Conservation (phyloP, 495 filamentous ascomycete species). For the Xylaria acuta region DNA sequence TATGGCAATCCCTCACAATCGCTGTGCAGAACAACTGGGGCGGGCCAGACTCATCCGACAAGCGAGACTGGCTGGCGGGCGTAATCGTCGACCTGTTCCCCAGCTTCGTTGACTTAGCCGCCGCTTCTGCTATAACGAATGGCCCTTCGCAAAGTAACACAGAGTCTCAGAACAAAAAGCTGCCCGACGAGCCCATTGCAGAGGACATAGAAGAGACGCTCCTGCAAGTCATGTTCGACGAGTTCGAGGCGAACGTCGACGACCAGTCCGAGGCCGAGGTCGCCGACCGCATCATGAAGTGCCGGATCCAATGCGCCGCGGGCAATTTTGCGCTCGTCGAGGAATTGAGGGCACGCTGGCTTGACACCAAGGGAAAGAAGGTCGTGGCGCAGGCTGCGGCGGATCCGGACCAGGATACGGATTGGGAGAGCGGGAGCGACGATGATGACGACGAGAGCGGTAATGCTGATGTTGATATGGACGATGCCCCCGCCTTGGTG, state of each 20-base stretch:
- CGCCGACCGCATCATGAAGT: conserved; percentile 71
- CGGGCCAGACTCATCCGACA: conserved; percentile 81
- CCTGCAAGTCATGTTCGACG: conserved; percentile 89
- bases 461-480: conserved; percentile 76
- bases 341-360: conserved; percentile 69
- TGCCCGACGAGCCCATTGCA: conserved; percentile 69
- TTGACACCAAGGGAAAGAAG: conserved; percentile 61
- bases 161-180: conserved; percentile 28
- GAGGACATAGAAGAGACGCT: conserved; percentile 83
- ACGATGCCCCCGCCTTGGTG: conserved; percentile 68
- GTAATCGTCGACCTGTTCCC: conserved; percentile 82
- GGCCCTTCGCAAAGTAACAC: not conserved
- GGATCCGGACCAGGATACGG: conserved; percentile 65
- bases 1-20: conserved; percentile 85
- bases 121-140: conserved; percentile 15
- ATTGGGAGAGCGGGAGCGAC: conserved; percentile 56
- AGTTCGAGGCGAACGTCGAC: conserved; percentile 91
- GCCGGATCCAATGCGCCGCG: conserved; percentile 63
- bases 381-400: conserved; percentile 66
- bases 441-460: conserved; percentile 59
- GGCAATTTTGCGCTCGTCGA: conserved; percentile 74
- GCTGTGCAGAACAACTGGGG: conserved; percentile 90
- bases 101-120: conserved; percentile 56
- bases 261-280: conserved; percentile 82
- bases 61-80: conserved; percentile 96